Evolutionary conservation across 495 filamentous ascomycete species (phyloP).

Genomic region (Hyphodiscus hymeniophilus): DNA sequence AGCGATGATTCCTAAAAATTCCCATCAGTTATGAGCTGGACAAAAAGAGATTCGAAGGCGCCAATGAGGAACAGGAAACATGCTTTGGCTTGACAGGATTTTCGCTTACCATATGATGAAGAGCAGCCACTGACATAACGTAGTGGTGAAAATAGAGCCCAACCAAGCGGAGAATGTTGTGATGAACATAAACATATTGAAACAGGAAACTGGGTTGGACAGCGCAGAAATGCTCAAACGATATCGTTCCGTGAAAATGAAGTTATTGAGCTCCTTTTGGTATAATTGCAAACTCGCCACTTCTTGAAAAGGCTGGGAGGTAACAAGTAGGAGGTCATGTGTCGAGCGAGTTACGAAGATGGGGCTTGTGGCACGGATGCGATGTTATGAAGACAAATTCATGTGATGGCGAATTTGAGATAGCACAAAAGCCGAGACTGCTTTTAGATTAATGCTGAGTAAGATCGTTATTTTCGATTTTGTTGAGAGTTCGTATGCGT

Average conservation of each 20-base stretch:
- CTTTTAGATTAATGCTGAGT: background rate
- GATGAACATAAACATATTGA: background rate
- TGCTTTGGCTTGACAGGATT: no score
- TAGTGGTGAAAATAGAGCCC: no score
- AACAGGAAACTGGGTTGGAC: background rate
- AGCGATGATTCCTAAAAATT: constrained; percentile 32
- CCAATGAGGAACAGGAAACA: background rate
- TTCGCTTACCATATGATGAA: constrained; percentile 3
- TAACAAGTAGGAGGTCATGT: constrained; percentile 6
- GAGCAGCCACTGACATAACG: background rate
- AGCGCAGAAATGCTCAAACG: background rate
- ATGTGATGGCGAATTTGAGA: background rate
- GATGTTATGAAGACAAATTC: constrained; percentile 1
- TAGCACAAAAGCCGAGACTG: background rate
- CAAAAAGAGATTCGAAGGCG: no score
- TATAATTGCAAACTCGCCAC: constrained; percentile 1
- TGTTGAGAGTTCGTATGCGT: background rate
- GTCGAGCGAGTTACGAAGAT: no score
- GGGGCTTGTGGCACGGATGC: no score
- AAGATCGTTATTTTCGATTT: constrained; percentile 2
- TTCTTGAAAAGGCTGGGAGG: background rate
- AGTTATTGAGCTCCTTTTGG: background rate
- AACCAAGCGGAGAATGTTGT: no score
- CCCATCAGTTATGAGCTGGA: background rate
- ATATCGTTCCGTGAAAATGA: background rate